Conservation (phyloP, 2,329 filamentous ascomycete species). For the Fusarium oligoseptatum region DNA sequence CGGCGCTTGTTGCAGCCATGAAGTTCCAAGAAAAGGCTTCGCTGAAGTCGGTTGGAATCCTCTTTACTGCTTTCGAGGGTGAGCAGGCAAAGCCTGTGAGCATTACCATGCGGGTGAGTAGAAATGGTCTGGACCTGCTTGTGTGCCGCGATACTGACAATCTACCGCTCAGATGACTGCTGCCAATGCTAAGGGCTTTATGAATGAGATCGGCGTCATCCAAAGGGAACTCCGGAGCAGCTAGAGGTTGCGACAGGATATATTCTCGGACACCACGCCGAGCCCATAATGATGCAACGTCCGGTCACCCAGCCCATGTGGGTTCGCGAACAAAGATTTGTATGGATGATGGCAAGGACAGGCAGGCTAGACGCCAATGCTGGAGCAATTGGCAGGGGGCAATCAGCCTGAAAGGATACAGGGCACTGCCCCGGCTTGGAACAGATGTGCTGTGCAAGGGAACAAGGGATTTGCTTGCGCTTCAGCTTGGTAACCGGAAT, state of each 20-base stretch:
- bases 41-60: conserved; percentile 77
- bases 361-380: conserved; percentile 18
- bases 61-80: conserved; percentile 74
- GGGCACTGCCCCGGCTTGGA: conserved; percentile 34
- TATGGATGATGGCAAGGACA: conserved; percentile 22
- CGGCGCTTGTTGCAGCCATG: conserved; percentile 82
- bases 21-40: conserved; percentile 82
- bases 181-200: conserved; percentile 65
- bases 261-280: conserved; percentile 18
- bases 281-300: conserved; percentile 25
- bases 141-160: conserved; percentile 17
- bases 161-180: conserved; percentile 61
- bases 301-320: conserved; percentile 15
- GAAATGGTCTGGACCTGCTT: background rate
- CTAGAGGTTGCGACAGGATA: conserved; percentile 40
- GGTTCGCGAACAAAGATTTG: conserved; percentile 23
- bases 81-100: conserved; percentile 67
- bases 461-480: conserved; percentile 14
- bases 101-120: conserved; percentile 71
- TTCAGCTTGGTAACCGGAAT: conserved; percentile 26
- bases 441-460: conserved; percentile 34
- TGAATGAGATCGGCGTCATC: conserved; percentile 63
- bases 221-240: conserved; percentile 64
- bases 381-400: conserved; percentile 21
- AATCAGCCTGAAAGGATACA: conserved; percentile 30